phyloP scores from a whole-genome alignment of 2,329 filamentous ascomycete genomes.

The Epichloe typhina region DNA sequence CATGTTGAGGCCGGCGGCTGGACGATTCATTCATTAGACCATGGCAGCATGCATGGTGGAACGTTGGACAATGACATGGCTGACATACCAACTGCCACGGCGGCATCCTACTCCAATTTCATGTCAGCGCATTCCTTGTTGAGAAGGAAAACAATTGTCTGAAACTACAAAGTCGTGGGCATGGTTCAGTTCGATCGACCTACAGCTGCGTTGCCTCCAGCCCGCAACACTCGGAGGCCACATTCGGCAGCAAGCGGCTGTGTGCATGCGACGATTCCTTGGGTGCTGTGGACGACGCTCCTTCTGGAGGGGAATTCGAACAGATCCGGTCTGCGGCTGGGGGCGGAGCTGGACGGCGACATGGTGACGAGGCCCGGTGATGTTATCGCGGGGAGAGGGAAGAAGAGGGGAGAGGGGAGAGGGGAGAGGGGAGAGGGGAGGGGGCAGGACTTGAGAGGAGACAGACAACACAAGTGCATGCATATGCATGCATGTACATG shows the following conservation, averaged over 20 bases:
- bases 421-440: too few species aligned
- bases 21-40: background rate
- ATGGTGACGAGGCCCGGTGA: slow-evolving; percentile 16
- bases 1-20: slow-evolving; percentile 81
- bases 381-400: too few species aligned
- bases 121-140: slow-evolving; percentile 2
- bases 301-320: slow-evolving; percentile 63
- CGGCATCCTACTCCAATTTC: slow-evolving; percentile 59
- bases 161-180: too few species aligned
- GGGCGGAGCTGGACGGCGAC: slow-evolving; percentile 33
- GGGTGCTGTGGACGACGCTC: slow-evolving; percentile 85
- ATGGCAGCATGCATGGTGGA: background rate
- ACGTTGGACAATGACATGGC: background rate
- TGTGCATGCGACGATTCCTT: slow-evolving; percentile 80
- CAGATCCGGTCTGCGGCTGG: slow-evolving; percentile 39
- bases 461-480: too few species aligned
- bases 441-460: too few species aligned
- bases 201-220: slow-evolving; percentile 88
- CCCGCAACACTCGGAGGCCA: slow-evolving; percentile 69
- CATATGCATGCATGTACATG: too few species aligned
- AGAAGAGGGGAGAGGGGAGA: too few species aligned
- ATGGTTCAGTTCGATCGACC: slow-evolving; percentile 20
- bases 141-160: too few species aligned
- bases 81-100: slow-evolving; percentile 65
- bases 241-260: slow-evolving; percentile 84